Conservation (phyloP, 2,329 filamentous ascomycete genomes). For the Fusarium pseudocircinatum region DNA sequence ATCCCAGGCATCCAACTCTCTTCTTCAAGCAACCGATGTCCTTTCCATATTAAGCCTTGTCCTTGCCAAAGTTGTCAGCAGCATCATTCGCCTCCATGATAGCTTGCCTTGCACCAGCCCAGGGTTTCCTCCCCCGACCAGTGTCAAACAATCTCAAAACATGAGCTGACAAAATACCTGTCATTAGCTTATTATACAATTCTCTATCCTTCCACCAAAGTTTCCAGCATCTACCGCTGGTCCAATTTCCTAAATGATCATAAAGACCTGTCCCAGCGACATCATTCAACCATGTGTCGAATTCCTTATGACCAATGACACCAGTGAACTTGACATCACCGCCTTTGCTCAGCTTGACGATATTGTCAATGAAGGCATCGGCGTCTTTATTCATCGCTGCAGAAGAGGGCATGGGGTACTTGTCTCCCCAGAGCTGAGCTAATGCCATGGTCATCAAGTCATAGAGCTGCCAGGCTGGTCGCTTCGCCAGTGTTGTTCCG, state of each 20-base stretch:
- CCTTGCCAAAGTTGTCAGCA: background rate
- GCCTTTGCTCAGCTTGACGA: background rate
- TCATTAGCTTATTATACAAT: background rate
- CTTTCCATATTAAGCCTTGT: background rate
- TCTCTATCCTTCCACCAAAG: background rate
- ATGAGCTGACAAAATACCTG: background rate
- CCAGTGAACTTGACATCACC: background rate
- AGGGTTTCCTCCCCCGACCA: background rate
- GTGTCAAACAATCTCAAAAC: background rate
- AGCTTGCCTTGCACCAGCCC: background rate
- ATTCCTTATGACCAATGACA: background rate
- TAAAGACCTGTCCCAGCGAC: background rate
- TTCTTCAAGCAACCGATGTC: accelerated
- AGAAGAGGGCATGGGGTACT: background rate
- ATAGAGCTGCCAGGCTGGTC: background rate
- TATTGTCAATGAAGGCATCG: background rate
- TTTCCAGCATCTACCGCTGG: background rate
- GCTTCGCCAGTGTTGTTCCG: background rate
- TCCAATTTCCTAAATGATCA: background rate
- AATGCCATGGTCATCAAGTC: conserved; percentile 1
- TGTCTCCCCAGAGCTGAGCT: background rate
- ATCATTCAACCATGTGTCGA: background rate
- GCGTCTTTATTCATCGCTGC: background rate
- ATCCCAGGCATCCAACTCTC: too few relatives aligned
- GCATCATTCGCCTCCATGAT: background rate